Evolutionary conservation across 2,329 filamentous ascomycete species (phyloP).

Genomic region (Sclerotinia trifoliorum): DNA sequence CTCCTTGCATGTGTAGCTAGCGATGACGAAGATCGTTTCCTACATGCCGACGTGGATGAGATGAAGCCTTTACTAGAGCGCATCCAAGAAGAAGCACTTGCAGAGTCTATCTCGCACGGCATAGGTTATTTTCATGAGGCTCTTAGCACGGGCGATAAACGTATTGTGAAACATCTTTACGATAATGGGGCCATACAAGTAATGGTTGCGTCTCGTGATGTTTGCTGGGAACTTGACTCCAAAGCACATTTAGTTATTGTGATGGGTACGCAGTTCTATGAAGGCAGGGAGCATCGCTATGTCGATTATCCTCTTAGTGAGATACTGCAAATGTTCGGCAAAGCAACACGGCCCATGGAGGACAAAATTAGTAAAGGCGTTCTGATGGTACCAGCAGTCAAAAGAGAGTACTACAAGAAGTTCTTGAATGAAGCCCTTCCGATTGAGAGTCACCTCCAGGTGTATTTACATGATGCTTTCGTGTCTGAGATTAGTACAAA

Average conservation of each 20-base stretch:
- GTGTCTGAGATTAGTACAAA: constrained; percentile 96
- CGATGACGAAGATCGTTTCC: constrained; percentile 89
- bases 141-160: constrained; percentile 81
- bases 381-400: constrained; percentile 93
- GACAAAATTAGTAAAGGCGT: constrained; percentile 85
- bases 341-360: constrained; percentile 74
- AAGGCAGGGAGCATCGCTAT: constrained; percentile 94
- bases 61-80: constrained; percentile 78
- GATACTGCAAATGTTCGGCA: constrained; percentile 96
- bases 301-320: constrained; percentile 94
- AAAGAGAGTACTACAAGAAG: constrained; percentile 98
- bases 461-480: constrained; percentile 91
- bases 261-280: constrained; percentile 98
- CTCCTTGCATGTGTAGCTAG: constrained; percentile 84
- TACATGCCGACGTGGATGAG: constrained; percentile 80
- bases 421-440: constrained; percentile 95
- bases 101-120: constrained; percentile 87
- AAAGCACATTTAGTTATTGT: constrained; percentile 89
- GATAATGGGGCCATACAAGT: constrained; percentile 70
- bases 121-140: constrained; percentile 98
- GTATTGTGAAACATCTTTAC: constrained; percentile 91
- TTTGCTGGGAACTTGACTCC: constrained; percentile 91
- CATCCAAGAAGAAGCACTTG: constrained; percentile 81
- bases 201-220: constrained; percentile 75
- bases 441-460: constrained; percentile 89